A percentile compares a stretch with the other conserved stretches of the same genome.
phyloP scores from a whole-genome alignment of 129 eudicot genomes.

The Tagetes erecta region DNA sequence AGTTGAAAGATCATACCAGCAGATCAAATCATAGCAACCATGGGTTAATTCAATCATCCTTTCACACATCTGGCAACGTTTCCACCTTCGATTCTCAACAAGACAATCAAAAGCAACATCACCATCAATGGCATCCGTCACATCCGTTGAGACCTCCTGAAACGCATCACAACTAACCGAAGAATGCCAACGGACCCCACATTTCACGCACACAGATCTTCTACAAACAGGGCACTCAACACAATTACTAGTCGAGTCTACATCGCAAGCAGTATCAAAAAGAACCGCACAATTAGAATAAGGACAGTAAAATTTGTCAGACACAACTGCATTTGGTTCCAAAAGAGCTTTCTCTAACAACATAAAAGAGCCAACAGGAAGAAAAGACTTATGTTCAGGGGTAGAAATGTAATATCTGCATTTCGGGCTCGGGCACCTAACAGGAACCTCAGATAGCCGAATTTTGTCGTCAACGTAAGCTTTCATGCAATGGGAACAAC shows the following conservation, averaged over 20 bases:
- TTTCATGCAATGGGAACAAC: conserved; percentile 78
- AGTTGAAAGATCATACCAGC: conserved; percentile 55
- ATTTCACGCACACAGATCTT: conserved; percentile 56
- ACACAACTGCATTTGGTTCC: conserved; percentile 37
- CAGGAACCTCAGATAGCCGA: conserved; percentile 52
- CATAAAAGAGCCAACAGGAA: conserved; percentile 57
- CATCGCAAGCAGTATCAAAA: conserved; percentile 52
- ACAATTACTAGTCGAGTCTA: conserved; percentile 38
- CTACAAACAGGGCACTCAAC: conserved; percentile 64
- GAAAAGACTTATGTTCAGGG: conserved; percentile 59
- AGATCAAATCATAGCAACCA: conserved; percentile 63
- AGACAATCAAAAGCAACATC: conserved; percentile 39
- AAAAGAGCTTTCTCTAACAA: conserved; percentile 45
- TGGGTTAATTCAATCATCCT: conserved; percentile 64
- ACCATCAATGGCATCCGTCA: conserved; percentile 35
- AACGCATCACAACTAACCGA: conserved; percentile 62
- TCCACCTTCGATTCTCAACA: conserved; percentile 51
- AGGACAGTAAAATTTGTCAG: conserved; percentile 52
- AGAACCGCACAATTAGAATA: conserved; percentile 57
- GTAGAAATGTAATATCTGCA: conserved; percentile 73
- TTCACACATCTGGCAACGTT: conserved; percentile 61
- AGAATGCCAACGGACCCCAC: conserved; percentile 81
- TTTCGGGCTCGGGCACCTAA: conserved; percentile 59
- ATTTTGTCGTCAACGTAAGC: conserved; percentile 63
- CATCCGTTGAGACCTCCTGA: conserved; percentile 24